These are phyloP conservation scores for Cladophialophora exuberans DNA, from an alignment of 2,329 filamentous ascomycete species.

Conservation along the genomic window DNA sequence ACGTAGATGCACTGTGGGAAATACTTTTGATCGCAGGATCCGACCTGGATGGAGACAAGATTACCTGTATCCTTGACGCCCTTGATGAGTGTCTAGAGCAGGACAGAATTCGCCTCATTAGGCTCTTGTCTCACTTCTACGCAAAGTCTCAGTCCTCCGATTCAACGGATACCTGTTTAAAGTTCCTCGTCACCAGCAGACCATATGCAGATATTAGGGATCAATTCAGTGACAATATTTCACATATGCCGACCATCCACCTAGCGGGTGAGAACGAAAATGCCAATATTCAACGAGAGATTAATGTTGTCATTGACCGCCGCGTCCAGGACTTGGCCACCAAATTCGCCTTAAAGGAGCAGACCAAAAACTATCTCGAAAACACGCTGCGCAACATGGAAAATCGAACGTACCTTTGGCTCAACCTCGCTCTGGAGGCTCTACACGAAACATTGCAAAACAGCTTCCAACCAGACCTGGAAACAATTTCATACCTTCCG, in stretches of 20 bases:
- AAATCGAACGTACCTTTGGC: constrained; percentile 39
- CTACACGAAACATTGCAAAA: constrained; percentile 22
- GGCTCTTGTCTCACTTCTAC: constrained; percentile 15
- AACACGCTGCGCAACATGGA: constrained; percentile 29
- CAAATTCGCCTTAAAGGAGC: not conserved
- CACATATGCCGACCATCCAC: constrained; percentile 22
- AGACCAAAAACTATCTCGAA: constrained; percentile 16
- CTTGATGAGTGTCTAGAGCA: constrained; percentile 24
- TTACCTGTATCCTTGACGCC: constrained; percentile 26
- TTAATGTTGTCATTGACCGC: constrained; percentile 29
- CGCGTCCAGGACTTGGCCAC: constrained; percentile 23
- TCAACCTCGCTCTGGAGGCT: constrained; percentile 32
- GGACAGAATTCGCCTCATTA: constrained; percentile 11
- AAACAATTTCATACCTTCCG: constrained; percentile 29
- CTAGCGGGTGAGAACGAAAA: constrained; percentile 31
- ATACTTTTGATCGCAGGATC: constrained; percentile 3
- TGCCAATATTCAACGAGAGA: constrained; percentile 30
- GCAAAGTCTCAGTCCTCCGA: not conserved
- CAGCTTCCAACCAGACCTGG: constrained; percentile 19
- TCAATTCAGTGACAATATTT: constrained; percentile 21
- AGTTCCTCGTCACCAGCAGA: constrained; percentile 38
- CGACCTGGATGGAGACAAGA: constrained; percentile 2
- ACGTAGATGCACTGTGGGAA: constrained; percentile 16
- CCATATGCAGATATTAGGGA: constrained; percentile 35
- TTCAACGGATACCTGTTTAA: constrained; percentile 20